These are phyloP conservation scores for Aspergillus tamarii DNA, from an alignment of 2,329 filamentous ascomycete genomes.

Conservation along the genomic window DNA sequence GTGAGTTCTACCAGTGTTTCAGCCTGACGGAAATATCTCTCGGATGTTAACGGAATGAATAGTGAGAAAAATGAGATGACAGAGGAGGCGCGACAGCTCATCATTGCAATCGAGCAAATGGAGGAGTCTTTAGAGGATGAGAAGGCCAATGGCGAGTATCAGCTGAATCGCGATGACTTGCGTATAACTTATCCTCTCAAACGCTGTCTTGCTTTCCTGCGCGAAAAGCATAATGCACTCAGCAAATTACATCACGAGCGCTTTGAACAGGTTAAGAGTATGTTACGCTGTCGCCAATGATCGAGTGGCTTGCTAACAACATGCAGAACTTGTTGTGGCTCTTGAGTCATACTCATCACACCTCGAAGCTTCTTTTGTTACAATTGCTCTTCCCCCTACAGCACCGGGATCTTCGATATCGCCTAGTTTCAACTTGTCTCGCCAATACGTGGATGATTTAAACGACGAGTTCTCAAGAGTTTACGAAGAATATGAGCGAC, in stretches of 20 bases:
- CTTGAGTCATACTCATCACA: constrained; percentile 96
- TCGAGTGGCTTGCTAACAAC: constrained; percentile 26
- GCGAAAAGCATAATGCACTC: constrained; percentile 82
- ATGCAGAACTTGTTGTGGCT: constrained; percentile 84
- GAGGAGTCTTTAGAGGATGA: constrained; percentile 83
- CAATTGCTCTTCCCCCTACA: constrained; percentile 81
- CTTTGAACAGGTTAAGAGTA: constrained; percentile 94
- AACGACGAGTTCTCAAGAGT: constrained; percentile 91
- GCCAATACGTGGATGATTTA: constrained; percentile 80
- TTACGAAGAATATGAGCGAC: constrained; percentile 92
- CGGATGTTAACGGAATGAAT: constrained; percentile 2
- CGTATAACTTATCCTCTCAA: constrained; percentile 81
- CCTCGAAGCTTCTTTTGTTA: constrained; percentile 85
- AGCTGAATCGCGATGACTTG: constrained; percentile 68
- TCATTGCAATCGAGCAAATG: constrained; percentile 90
- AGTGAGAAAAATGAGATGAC: constrained; percentile 86
- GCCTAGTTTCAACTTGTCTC: constrained; percentile 88
- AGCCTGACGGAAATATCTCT: neutral
- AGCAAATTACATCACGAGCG: constrained; percentile 84
- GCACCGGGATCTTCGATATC: constrained; percentile 75
- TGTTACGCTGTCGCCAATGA: constrained; percentile 33
- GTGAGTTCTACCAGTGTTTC: constrained; percentile 41
- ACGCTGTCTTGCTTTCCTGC: constrained; percentile 76
- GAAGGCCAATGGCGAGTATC: constrained; percentile 65
- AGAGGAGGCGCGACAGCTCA: constrained; percentile 85